These are phyloP conservation scores for Psilocybe tampanensis DNA, from an alignment of 768 basidiomycete genomes.

Conservation along the genomic window DNA sequence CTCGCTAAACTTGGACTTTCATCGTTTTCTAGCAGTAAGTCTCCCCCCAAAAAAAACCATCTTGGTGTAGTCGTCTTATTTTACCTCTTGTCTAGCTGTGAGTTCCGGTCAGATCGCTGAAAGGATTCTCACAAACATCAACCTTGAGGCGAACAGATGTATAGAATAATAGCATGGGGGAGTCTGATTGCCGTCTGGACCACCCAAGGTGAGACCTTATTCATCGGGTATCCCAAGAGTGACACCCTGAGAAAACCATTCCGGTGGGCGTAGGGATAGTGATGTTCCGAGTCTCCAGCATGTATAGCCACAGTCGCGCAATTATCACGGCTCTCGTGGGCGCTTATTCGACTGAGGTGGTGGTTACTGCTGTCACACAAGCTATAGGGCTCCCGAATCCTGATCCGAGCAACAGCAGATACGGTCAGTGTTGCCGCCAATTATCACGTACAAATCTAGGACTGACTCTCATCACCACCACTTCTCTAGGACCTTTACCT, in stretches of 20 bases:
- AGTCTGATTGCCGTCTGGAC: slow-evolving; percentile 1
- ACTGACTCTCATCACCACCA: neutral
- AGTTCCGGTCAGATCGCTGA: neutral
- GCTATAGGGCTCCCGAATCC: neutral
- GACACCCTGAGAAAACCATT: neutral
- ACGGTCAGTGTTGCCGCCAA: neutral
- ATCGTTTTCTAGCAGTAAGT: neutral
- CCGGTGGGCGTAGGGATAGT: neutral
- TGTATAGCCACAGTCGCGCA: slow-evolving; percentile 1
- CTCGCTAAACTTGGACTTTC: neutral
- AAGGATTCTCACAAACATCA: neutral
- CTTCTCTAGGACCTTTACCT: neutral
- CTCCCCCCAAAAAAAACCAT: too few species aligned
- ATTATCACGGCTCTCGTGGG: neutral
- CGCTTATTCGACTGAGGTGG: neutral
- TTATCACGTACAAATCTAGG: neutral
- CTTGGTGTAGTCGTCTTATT: neutral
- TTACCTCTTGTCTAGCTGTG: neutral
- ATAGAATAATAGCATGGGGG: neutral
- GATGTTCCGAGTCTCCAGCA: slow-evolving; percentile 8
- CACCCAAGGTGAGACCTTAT: neutral
- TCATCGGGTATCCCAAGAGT: neutral
- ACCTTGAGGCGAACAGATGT: neutral
- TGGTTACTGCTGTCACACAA: neutral
- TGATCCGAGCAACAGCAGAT: neutral